Conservation (phyloP, 768 basidiomycete species). For the Hysterangium stoloniferum region DNA sequence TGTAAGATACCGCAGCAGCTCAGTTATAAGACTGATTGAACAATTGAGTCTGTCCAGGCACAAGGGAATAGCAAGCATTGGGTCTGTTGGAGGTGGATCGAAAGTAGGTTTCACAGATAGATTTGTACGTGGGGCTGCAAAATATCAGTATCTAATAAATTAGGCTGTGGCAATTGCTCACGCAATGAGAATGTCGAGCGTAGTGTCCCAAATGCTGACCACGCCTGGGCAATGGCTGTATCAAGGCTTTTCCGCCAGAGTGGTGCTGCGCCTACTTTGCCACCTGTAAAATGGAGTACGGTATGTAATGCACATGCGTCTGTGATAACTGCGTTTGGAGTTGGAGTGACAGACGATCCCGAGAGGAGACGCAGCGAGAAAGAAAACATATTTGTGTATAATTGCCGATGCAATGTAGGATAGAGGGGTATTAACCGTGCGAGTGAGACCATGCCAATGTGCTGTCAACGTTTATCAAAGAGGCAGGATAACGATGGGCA, state of each 20-base stretch:
- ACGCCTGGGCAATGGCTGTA: slow-evolving; percentile 58
- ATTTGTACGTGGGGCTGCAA: neutral
- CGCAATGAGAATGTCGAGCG: slow-evolving; percentile 49
- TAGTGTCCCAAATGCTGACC: slow-evolving; percentile 49
- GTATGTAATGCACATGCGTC: slow-evolving; percentile 54
- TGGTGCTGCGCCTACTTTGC: slow-evolving; percentile 65
- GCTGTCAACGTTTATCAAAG: slow-evolving; percentile 27
- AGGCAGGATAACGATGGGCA: neutral
- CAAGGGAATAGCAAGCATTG: slow-evolving; percentile 42
- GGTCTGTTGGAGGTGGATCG: slow-evolving; percentile 27
- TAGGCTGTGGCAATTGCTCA: slow-evolving; percentile 29
- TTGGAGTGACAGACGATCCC: slow-evolving; percentile 41
- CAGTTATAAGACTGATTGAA: slow-evolving; percentile 40
- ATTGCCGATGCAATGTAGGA: slow-evolving; percentile 56
- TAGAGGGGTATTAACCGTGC: slow-evolving; percentile 53
- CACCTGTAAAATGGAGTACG: slow-evolving; percentile 61
- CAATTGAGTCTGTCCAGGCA: slow-evolving; percentile 56
- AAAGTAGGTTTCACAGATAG: slow-evolving; percentile 15
- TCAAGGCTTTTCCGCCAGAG: slow-evolving; percentile 74
- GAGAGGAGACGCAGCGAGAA: slow-evolving; percentile 50
- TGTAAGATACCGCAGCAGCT: slow-evolving; percentile 45
- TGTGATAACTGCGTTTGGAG: slow-evolving; percentile 30
- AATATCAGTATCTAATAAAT: neutral
- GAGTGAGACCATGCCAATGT: slow-evolving; percentile 39
- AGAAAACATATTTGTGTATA: slow-evolving; percentile 42